These are phyloP conservation scores for Mycocentrospora acerina DNA, from an alignment of 2,329 filamentous ascomycete genomes.

Conservation along the genomic window DNA sequence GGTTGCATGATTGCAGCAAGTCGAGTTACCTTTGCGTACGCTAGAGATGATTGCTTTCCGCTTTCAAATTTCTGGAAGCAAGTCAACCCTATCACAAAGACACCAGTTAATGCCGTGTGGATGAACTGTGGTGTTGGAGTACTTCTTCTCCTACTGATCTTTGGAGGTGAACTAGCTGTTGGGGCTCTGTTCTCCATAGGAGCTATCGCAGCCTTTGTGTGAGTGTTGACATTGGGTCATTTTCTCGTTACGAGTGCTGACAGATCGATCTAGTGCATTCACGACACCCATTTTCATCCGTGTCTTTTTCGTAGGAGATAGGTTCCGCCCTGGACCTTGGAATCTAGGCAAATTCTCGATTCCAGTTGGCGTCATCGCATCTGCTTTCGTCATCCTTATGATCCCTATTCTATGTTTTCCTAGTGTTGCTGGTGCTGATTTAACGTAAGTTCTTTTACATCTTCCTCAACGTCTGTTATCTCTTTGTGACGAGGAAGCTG, in stretches of 20 bases:
- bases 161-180: conserved; percentile 63
- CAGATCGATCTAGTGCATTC: conserved; percentile 43
- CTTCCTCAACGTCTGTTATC: background rate
- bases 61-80: conserved; percentile 59
- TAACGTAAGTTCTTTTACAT: conserved; percentile 46
- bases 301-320: conserved; percentile 60
- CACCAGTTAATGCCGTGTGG: conserved; percentile 71
- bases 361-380: conserved; percentile 59
- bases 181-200: conserved; percentile 71
- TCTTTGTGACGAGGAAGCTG: conserved; percentile 4
- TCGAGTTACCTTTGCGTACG: conserved; percentile 72
- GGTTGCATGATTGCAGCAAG: conserved; percentile 69
- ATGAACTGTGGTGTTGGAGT: conserved; percentile 64
- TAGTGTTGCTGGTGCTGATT: conserved; percentile 55
- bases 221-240: conserved; percentile 11
- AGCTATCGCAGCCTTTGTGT: conserved; percentile 66
- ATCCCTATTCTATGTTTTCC: conserved; percentile 69
- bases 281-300: conserved; percentile 61
- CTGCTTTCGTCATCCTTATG: conserved; percentile 65
- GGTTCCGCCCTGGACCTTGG: conserved; percentile 69
- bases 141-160: conserved; percentile 63
- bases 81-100: conserved; percentile 62
- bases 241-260: too few species aligned
- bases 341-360: conserved; percentile 63
- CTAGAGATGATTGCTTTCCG: conserved; percentile 70